Percentiles rank a stretch among this genome's conserved stretches.
Conservation (phyloP, 306 rosid genomes). For the barrel medic (Medicago truncatula) region MtrunA17r5.0-ANR NC_053046.1:34333501-34334000, state of each 20-base stretch:
- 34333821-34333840: constrained; percentile 40
- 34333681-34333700: constrained; percentile 13
- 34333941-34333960: constrained; percentile 37
- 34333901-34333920: constrained; percentile 51
- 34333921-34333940: constrained; percentile 56
- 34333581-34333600: too few relatives aligned
- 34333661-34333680: too few relatives aligned
- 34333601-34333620: too few relatives aligned
- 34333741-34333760: constrained; percentile 56
- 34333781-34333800: constrained; percentile 39
- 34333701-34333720: constrained; percentile 34
- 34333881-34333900: background rate
- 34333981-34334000: constrained; percentile 60
- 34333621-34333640: too few relatives aligned
- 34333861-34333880: constrained; percentile 9
- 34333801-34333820: background rate
- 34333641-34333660: too few relatives aligned
- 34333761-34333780: constrained; percentile 47
- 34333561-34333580: too few relatives aligned
- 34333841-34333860: constrained; percentile 38
- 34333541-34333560: too few relatives aligned
- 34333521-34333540: too few relatives aligned
- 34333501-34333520: too few relatives aligned
- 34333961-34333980: constrained; percentile 34
- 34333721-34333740: constrained; percentile 38